Evolutionary conservation across 495 filamentous ascomycete species (phyloP).

Genomic region (Bryoglossum gracile): DNA sequence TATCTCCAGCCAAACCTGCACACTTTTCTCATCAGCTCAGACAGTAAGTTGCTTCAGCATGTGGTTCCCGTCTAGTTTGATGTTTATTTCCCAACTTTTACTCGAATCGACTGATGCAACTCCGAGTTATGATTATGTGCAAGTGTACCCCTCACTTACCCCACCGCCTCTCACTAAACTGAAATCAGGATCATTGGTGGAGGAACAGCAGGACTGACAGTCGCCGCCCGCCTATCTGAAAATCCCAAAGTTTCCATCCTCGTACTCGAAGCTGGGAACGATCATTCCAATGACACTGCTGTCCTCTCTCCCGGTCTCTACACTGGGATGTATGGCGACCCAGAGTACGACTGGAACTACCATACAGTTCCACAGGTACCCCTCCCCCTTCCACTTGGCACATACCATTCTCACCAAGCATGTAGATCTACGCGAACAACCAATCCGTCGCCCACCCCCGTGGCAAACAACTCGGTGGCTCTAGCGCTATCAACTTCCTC

Average conservation of each 20-base stretch:
- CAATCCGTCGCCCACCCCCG: slow-evolving; percentile 15
- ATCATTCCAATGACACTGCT: slow-evolving; percentile 34
- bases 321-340: slow-evolving; percentile 33
- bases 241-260: slow-evolving; percentile 27
- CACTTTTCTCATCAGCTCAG: too few species aligned
- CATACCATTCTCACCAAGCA: slow-evolving; percentile 6
- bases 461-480: slow-evolving; percentile 37
- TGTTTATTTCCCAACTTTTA: too few species aligned
- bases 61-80: too few species aligned
- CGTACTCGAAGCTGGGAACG: slow-evolving; percentile 46
- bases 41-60: too few species aligned
- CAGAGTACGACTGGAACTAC: slow-evolving; percentile 46
- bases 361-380: slow-evolving; percentile 42
- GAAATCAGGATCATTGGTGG: too few species aligned
- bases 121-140: too few species aligned
- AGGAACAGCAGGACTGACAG: neutral
- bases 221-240: neutral
- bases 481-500: slow-evolving; percentile 47
- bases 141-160: too few species aligned
- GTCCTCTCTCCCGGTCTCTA: slow-evolving; percentile 38
- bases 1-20: too few species aligned
- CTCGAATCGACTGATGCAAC: too few species aligned
- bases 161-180: too few species aligned
- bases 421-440: slow-evolving; percentile 1
- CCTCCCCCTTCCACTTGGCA: too few species aligned